These are phyloP conservation scores for Sporobolomyces pararoseus DNA, from an alignment of 768 basidiomycete genomes.

Conservation along the genomic window DNA sequence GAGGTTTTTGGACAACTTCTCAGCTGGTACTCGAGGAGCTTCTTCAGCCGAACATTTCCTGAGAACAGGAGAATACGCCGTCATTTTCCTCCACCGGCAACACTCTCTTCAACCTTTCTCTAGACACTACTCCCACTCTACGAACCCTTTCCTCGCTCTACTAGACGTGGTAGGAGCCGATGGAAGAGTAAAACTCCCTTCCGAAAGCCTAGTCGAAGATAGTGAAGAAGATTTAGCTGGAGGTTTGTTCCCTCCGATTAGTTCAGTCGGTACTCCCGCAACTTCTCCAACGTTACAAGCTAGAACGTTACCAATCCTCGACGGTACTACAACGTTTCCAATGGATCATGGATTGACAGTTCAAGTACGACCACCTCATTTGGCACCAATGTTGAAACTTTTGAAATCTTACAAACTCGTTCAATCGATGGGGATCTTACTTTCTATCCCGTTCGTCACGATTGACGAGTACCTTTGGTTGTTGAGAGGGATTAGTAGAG, in stretches of 20 bases:
- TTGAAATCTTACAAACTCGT: slow-evolving; percentile 75
- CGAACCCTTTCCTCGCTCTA: slow-evolving; percentile 95
- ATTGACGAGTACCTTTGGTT: slow-evolving; percentile 96
- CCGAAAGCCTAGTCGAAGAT: slow-evolving; percentile 4
- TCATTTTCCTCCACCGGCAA: slow-evolving; percentile 97
- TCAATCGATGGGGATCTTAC: slow-evolving; percentile 67
- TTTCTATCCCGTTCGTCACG: slow-evolving; percentile 84
- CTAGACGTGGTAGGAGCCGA: slow-evolving; percentile 59
- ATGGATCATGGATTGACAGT: slow-evolving; percentile 50
- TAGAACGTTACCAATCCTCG: neutral
- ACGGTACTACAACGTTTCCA: slow-evolving; percentile 7
- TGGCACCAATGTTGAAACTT: slow-evolving; percentile 64
- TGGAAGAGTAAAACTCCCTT: neutral
- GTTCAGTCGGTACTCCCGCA: slow-evolving; percentile 23
- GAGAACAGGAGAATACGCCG: slow-evolving; percentile 78
- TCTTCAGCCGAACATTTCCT: slow-evolving; percentile 98
- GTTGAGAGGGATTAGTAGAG: slow-evolving; percentile 66
- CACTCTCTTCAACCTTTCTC: slow-evolving; percentile 97
- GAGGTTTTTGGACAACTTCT: slow-evolving; percentile 97
- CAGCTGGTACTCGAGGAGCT: slow-evolving; percentile 96
- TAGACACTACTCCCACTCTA: slow-evolving; percentile 94
- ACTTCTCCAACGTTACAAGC: neutral
- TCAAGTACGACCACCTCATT: slow-evolving; percentile 64
- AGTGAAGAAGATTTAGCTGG: slow-evolving; percentile 15
- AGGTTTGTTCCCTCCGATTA: slow-evolving; percentile 31